Percentiles rank a stretch among this genome's conserved stretches.
These are phyloP conservation scores for Neodidymelliopsis sp. DNA, from an alignment of 2,329 filamentous ascomycete genomes.

Conservation along the genomic window DNA sequence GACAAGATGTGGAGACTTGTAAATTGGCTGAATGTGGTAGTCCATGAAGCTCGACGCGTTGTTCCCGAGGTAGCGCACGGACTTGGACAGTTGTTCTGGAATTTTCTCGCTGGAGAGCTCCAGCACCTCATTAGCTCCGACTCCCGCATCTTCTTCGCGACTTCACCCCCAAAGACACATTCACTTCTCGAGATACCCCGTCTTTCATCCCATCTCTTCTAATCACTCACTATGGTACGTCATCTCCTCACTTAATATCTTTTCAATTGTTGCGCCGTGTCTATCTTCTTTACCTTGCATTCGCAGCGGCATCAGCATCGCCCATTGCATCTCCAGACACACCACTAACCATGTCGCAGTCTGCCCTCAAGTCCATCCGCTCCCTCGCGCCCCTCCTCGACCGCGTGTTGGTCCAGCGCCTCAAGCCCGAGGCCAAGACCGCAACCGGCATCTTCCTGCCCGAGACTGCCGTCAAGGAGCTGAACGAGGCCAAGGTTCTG, in stretches of 20 bases:
- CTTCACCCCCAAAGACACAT: constrained; percentile 16
- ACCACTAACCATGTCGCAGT: constrained; percentile 25
- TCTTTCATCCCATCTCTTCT: constrained; percentile 17
- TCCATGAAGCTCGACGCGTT: constrained; percentile 15
- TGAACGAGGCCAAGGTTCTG: constrained; percentile 96
- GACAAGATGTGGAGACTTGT: not conserved
- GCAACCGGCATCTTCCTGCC: constrained; percentile 97
- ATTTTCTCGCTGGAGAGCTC: constrained; percentile 27
- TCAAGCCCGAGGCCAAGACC: constrained; percentile 97
- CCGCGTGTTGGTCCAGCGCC: constrained; percentile 95
- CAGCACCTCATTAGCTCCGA: constrained; percentile 17
- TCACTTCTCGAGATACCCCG: constrained; percentile 26
- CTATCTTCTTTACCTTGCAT: too few relatives aligned
- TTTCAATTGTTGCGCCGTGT: too few relatives aligned
- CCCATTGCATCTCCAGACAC: constrained; percentile 1
- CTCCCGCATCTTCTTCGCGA: constrained; percentile 17
- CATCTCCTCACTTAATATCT: too few relatives aligned
- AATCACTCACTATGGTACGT: constrained; percentile 30
- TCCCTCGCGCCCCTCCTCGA: constrained; percentile 94
- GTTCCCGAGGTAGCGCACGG: constrained; percentile 31
- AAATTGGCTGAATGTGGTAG: not conserved
- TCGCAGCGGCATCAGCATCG: not conserved
- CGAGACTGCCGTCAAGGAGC: constrained; percentile 95
- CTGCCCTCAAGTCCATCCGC: constrained; percentile 91
- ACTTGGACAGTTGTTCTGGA: constrained; percentile 24